Evolutionary conservation across 129 eudicot genomes (phyloP).

Genomic region (Arctium lappa): DNA sequence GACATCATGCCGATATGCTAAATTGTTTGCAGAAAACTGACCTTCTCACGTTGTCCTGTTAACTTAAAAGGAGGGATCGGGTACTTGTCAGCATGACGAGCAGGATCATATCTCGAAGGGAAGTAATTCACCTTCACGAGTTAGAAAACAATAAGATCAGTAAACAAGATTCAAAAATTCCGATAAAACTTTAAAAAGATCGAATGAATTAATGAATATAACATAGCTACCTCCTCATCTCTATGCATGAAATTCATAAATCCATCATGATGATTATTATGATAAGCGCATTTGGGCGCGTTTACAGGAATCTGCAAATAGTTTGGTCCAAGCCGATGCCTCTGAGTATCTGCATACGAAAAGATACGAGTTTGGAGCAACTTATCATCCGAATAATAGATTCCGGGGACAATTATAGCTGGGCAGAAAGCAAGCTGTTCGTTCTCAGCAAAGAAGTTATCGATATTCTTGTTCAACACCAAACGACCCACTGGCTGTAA

Average conservation of each 20-base stretch:
- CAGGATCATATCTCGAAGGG: conserved; percentile 47
- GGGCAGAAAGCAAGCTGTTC: conserved; percentile 68
- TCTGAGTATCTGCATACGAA: conserved; percentile 62
- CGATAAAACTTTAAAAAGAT: neutral
- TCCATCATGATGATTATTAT: conserved; percentile 71
- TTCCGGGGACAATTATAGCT: conserved; percentile 55
- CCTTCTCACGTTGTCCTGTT: conserved; percentile 46
- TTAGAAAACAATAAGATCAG: neutral
- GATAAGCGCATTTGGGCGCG: conserved; percentile 63
- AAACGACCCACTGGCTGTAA: conserved; percentile 67
- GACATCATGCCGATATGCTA: neutral
- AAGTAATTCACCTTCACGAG: conserved; percentile 43
- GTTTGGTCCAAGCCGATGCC: conserved; percentile 67
- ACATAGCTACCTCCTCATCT: conserved; percentile 60
- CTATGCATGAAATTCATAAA: conserved; percentile 64
- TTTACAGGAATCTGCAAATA: conserved; percentile 64
- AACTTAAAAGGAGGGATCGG: conserved; percentile 39
- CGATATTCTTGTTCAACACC: conserved; percentile 62
- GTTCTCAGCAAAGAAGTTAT: conserved; percentile 67
- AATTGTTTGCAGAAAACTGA: neutral
- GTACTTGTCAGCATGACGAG: conserved; percentile 43
- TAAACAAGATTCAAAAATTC: neutral
- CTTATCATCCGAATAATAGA: conserved; percentile 66
- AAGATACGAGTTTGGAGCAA: conserved; percentile 59
- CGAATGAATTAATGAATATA: neutral